These are phyloP conservation scores for Trametes versicolor DNA, from an alignment of 1,284 basidiomycete species.

Conservation along the genomic window DNA sequence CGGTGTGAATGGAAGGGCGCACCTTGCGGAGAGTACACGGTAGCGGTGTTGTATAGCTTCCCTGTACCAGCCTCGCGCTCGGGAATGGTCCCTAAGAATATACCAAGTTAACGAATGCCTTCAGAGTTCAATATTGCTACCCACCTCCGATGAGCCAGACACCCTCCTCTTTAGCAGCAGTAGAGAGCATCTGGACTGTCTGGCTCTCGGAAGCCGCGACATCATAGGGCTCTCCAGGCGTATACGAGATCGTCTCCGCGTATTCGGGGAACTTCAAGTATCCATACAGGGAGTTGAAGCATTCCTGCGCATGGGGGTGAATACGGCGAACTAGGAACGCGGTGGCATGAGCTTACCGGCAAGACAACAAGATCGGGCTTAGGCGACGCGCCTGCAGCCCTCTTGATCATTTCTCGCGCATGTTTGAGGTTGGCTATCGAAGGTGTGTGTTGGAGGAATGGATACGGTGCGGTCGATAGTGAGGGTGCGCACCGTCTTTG, in stretches of 20 bases:
- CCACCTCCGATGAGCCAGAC: slow-evolving; percentile 93
- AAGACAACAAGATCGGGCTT: slow-evolving; percentile 89
- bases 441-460: too few relatives aligned
- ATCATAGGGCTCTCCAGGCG: slow-evolving; percentile 65
- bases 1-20: slow-evolving; percentile 6
- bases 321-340: neutral
- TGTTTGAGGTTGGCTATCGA: slow-evolving; percentile 72
- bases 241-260: slow-evolving; percentile 82
- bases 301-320: slow-evolving; percentile 70
- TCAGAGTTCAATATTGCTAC: slow-evolving; percentile 26
- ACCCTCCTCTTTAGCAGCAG: slow-evolving; percentile 82
- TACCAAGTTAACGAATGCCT: neutral
- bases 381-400: slow-evolving; percentile 64
- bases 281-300: slow-evolving; percentile 98
- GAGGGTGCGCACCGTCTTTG: slow-evolving; percentile 58
- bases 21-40: slow-evolving; percentile 91
- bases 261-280: slow-evolving; percentile 86
- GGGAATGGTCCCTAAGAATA: slow-evolving; percentile 82
- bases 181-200: slow-evolving; percentile 85
- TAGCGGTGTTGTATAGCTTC: slow-evolving; percentile 92
- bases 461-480: neutral
- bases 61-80: slow-evolving; percentile 74
- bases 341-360: slow-evolving; percentile 66
- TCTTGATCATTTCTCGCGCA: slow-evolving; percentile 81
- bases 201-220: slow-evolving; percentile 71